A percentile compares a stretch with the other conserved stretches of the same genome.
phyloP scores from a whole-genome alignment of 208 protist genomes.

The Phytomonas sp. region DNA sequence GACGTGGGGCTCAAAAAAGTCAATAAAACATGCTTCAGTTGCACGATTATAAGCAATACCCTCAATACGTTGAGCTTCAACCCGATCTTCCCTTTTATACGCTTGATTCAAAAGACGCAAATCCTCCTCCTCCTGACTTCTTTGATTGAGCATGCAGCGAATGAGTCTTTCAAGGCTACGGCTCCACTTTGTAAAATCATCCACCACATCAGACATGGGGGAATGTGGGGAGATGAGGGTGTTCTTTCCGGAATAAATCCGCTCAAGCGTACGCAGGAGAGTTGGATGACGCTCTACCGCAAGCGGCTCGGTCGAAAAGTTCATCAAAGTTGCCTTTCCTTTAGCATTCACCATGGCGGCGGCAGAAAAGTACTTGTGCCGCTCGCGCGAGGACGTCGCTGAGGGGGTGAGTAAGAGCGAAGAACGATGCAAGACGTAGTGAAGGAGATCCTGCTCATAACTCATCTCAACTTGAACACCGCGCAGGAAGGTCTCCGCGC shows the following conservation, averaged over 20 bases:
- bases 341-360: not conserved
- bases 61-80: no score
- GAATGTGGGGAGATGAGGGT: no score
- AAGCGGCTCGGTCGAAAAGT: slow-evolving; percentile 15
- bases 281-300: slow-evolving; percentile 19
- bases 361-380: not conserved
- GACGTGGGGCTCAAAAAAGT: no score
- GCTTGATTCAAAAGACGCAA: no score
- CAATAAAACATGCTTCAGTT: no score
- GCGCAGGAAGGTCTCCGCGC: slow-evolving; percentile 29
- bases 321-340: not conserved
- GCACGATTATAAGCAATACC: no score
- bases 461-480: slow-evolving; percentile 26
- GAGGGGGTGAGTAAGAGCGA: slow-evolving; percentile 8
- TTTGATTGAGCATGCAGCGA: slow-evolving; percentile 7
- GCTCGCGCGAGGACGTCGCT: not conserved
- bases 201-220: no score
- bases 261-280: slow-evolving; percentile 26
- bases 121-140: no score
- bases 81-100: no score
- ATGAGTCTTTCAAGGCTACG: slow-evolving; percentile 2
- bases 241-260: slow-evolving; percentile 12
- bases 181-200: not conserved
- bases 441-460: slow-evolving; percentile 31
- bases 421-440: slow-evolving; percentile 49